Percentiles rank a stretch among this genome's conserved stretches.
These are phyloP conservation scores for Penicillium sp. DNA, from an alignment of 2,329 filamentous ascomycete species.

Conservation along the genomic window DNA sequence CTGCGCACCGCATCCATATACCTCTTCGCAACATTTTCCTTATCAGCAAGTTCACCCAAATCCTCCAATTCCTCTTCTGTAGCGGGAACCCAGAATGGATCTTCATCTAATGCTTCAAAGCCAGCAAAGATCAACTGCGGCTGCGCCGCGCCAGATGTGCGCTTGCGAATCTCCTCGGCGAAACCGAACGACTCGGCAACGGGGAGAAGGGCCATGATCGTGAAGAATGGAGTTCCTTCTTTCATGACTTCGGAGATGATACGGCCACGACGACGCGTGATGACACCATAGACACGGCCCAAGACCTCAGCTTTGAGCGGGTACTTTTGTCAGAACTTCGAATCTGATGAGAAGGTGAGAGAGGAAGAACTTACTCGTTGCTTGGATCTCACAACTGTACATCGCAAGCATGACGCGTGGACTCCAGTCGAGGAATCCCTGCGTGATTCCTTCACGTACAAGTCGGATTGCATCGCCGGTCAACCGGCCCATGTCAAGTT, in stretches of 20 bases:
- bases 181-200: constrained; percentile 97
- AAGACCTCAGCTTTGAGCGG: constrained; percentile 75
- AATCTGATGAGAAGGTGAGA: neutral
- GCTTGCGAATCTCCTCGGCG: constrained; percentile 92
- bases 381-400: constrained; percentile 98
- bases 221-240: constrained; percentile 95
- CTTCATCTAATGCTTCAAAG: constrained; percentile 90
- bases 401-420: constrained; percentile 94
- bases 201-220: constrained; percentile 82
- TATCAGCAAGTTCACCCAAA: constrained; percentile 88
- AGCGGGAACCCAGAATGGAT: constrained; percentile 96
- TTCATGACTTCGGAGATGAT: constrained; percentile 92
- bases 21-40: constrained; percentile 92
- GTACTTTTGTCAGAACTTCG: constrained; percentile 21
- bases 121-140: constrained; percentile 93
- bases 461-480: constrained; percentile 94
- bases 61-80: constrained; percentile 97
- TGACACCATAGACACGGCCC: constrained; percentile 93
- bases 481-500: constrained; percentile 71
- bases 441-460: constrained; percentile 78
- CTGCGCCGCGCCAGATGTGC: constrained; percentile 85
- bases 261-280: constrained; percentile 87
- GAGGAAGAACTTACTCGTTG: constrained; percentile 66
- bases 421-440: constrained; percentile 93
- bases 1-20: constrained; percentile 90